phyloP scores from a whole-genome alignment of 2,329 filamentous ascomycete genomes.

The Ophiosphaerella herpotricha region DNA sequence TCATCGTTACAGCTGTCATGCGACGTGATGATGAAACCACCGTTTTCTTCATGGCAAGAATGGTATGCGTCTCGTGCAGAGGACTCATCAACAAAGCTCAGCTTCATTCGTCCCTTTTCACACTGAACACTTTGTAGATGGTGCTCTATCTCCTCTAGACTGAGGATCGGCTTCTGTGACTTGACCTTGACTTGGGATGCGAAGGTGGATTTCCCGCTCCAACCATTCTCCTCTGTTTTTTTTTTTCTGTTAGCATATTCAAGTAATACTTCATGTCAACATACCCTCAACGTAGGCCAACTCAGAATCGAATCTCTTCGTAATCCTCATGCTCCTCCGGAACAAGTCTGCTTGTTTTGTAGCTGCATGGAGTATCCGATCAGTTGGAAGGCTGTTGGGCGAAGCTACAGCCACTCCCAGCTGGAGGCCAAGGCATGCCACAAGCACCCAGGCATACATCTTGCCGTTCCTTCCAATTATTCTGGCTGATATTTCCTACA shows the following conservation, averaged over 20 bases:
- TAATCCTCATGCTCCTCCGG: conserved; percentile 31
- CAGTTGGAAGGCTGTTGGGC: conserved; percentile 4
- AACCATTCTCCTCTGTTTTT: conserved; percentile 26
- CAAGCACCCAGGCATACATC: conserved; percentile 1
- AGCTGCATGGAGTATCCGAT: conserved; percentile 39
- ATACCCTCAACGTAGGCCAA: conserved; percentile 43
- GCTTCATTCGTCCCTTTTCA: conserved; percentile 25
- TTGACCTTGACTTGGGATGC: conserved; percentile 40
- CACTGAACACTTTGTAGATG: conserved; percentile 39
- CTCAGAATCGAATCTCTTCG: conserved; percentile 31
- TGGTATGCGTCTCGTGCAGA: conserved; percentile 32
- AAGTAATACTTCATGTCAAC: neutral
- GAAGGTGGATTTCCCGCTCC: conserved; percentile 33
- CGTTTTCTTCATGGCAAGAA: conserved; percentile 26
- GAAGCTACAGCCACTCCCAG: conserved; percentile 10
- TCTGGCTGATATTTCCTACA: no score
- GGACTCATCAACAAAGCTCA: conserved; percentile 34
- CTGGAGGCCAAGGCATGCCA: conserved; percentile 13
- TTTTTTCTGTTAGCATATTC: conserved; percentile 1
- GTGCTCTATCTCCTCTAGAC: conserved; percentile 45
- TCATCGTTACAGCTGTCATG: conserved; percentile 44
- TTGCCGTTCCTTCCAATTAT: no score
- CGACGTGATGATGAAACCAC: conserved; percentile 45
- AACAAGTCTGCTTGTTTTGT: conserved; percentile 33
- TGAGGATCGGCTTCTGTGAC: conserved; percentile 39